Base-by-base conservation (phyloP, 1,139 yeast genomes). In the Geotrichum fermentans region DNA sequence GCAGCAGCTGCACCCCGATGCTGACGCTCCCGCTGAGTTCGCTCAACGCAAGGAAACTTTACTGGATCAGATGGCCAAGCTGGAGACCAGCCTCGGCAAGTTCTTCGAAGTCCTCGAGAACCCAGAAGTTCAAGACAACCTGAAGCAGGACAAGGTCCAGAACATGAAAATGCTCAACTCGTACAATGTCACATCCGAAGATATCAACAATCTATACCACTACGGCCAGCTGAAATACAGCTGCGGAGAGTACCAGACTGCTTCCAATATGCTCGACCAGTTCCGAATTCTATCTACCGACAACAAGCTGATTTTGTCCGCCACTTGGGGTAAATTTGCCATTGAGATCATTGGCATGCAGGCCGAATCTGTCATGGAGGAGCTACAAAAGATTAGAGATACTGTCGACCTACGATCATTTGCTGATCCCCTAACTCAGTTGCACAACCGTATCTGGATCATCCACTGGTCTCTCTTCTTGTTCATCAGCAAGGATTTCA, bases 391-490 rank as follows among this genome's bases (percentile, higher is more conserved):
- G 60, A 67, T 79, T 47, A 73, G 81, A 57, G 83, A 78, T 54
- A 69, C 76, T 49, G 72, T 78, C 35, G 84, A 80, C 60, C 72
- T 75, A 38, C 72, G 79, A 61, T 70, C 77, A 7, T 69, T 71
- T 58, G 70, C 73, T 22, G 77, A 77, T 47, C 78, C 83, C 36
- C 64, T 77, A 54, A 72, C 71, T 46, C 84, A 79, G 66, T 71
- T 80, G 48, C 79, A 78, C 61, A 71, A 77, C 58, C 76, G 83
- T 61, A 74, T 81, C 22, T 80, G 85, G 83, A 68, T 80, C 52
- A 74, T 79, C 59, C 85, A 80, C 66, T 80, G 83, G 80, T 70
- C 82, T 2, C 68, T 80, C 49, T 80, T 79, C 68, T 79, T 80
- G 51, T 77, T 76, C 59, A 77, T 78, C 69, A 75, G 74, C 61